Base-by-base conservation (phyloP, 2,329 filamentous ascomycete genomes). In the Truncatella angustata region DNA sequence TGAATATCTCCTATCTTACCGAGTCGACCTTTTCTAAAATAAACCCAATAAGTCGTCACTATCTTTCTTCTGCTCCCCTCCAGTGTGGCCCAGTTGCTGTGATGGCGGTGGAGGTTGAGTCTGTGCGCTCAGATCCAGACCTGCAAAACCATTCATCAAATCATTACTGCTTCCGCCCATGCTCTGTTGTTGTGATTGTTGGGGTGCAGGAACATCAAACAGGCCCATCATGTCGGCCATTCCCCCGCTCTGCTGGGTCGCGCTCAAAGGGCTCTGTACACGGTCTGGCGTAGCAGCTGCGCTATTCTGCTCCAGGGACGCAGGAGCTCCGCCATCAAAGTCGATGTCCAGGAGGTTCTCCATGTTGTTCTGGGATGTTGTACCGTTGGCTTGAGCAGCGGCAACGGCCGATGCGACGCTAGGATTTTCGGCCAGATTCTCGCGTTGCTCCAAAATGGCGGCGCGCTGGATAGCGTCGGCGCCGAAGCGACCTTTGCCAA, bases 311-410 rank as follows among this genome's bases (percentile, higher is more conserved):
- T 92, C 88, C 48, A 90, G 80, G 11, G 90, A 93, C n/a, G 94
- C 93, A 3, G 93, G 93, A 3, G 89, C 92, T 3, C 90, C 88
- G 23, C 93, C 94, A 65, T 97, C 94, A 66, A 96, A 96, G 70
- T 96, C 91, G 63, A 96, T 96, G 64, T 99, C 94, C 51, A 99
- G 81, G 18, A 99, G 78, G 68, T 97, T 99, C 71, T 99, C 94
- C 58, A 93, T 81, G 63, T 96, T 97, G 74, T 73, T 88, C 67
- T 91, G 87, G 5, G 80, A 65, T 23, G 77, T 59, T 6, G 65
- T 70, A 26, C 82, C 72, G 51, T 79, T 80, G 52, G 85, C 85
- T 0, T 85, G 84, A 1, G 85, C 81, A 0, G 84, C 86, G 0
- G 87, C 86, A 0, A 85, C 86, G 1, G 89, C 89, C 0, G 90